Base-by-base conservation (phyloP, 2,329 filamentous ascomycete species). In the Sporothrix mexicana region DNA sequence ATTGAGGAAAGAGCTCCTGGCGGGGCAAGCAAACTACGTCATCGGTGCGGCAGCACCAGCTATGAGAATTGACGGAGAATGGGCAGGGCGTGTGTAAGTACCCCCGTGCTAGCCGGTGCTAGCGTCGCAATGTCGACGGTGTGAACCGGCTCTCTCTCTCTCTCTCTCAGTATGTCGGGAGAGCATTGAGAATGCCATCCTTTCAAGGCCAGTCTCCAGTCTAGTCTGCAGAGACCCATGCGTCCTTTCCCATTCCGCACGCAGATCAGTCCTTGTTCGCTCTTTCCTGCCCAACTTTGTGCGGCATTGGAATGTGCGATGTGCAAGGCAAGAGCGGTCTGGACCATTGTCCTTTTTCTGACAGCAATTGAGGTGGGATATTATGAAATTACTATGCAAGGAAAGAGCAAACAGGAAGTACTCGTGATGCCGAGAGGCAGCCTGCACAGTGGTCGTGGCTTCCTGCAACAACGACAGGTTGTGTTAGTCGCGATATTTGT, bases 51-150 rank as follows among this genome's bases (percentile, higher is more conserved):
- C 30, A 45, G 17, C 30, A 23, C 43, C 43, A 51, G 6, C 25
- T 17, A 23, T 8, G 47, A 43, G 55, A n/a, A 36, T 20, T 23
- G 69, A 20, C 49, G 53, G 43, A 57, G n/a, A 61, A 41, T 43
- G 57, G 47, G n/a, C 61, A 43, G 68, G 30, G 61, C 67, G 68
- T 73, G 67, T 73, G 72, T 71, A 73, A 73, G 72, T 70, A 73
- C 72, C 72, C 66, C 51, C 66, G 61, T 49, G 49, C 45, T 73
- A 73, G 72, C 61, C 47, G 66, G 49, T n/a, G 15, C 30, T 71
- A 71, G 69, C 69, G 69, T 45, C 45, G 45, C 45, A 45, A 41
- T 20, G 20, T 47, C 30, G 41, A 61, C 41, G 53, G 55, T 8
- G 25, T 23, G 47, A 23, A n/a, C 64, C 20, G 30, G 62, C 41